phyloP scores from a whole-genome alignment of 2,329 filamentous ascomycete genomes.

The Apiospora hydei region DNA sequence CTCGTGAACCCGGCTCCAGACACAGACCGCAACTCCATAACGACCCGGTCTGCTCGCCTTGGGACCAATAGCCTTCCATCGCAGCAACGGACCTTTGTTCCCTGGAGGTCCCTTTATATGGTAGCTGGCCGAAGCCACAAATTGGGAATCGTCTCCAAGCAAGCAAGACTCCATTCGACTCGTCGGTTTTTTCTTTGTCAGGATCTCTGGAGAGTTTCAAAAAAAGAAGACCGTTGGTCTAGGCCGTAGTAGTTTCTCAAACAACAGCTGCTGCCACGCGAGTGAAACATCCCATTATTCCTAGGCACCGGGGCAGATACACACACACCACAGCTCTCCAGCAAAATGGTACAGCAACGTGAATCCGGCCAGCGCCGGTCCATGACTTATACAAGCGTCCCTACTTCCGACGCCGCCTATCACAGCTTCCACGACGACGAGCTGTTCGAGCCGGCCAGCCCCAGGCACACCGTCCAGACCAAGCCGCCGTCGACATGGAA shows the following conservation, averaged over 20 bases:
- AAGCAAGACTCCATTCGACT: background rate
- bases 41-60: constrained; percentile 8
- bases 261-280: background rate
- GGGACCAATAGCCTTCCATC: constrained; percentile 14
- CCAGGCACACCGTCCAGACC: constrained; percentile 32
- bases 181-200: background rate
- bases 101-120: constrained; percentile 1
- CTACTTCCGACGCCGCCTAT: constrained; percentile 58
- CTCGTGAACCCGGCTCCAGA: constrained; percentile 10
- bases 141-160: background rate
- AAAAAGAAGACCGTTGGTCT: background rate
- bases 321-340: background rate
- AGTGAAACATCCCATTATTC: background rate
- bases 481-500: constrained; percentile 27
- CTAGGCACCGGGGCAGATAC: background rate
- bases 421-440: constrained; percentile 63
- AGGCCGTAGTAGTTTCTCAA: background rate
- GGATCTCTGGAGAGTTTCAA: constrained; percentile 9
- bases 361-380: constrained; percentile 34
- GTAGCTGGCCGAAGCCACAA: background rate
- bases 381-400: constrained; percentile 50
- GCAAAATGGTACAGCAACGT: background rate
- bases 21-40: constrained; percentile 24
- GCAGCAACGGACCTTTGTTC: constrained; percentile 1
- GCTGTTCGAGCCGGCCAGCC: constrained; percentile 49